Conservation (phyloP, 345 rosid genomes). For the Salix viminalis region DNA sequence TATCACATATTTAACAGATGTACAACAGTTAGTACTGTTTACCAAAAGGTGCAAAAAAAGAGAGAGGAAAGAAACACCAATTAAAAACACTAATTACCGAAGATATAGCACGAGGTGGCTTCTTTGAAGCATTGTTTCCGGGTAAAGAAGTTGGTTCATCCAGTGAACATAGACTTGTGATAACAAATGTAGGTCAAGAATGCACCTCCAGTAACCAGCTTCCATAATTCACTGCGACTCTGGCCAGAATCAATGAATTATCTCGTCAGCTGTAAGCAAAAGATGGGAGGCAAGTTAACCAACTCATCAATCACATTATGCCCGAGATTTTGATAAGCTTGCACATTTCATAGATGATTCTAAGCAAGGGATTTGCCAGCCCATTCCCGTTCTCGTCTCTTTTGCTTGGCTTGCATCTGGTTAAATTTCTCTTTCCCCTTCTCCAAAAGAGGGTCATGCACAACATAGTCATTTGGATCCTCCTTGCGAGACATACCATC, state of each 20-base stretch:
- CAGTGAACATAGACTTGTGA: neutral
- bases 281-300: neutral
- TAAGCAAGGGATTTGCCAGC: constrained; percentile 85
- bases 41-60: neutral
- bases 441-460: constrained; percentile 87
- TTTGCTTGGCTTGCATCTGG: constrained; percentile 84
- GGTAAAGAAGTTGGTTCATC: neutral
- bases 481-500: constrained; percentile 74
- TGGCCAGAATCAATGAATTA: neutral
- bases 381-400: constrained; percentile 81
- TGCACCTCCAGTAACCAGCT: neutral
- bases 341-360: neutral
- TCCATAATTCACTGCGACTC: neutral
- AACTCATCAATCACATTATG: constrained; percentile 6
- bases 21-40: neutral
- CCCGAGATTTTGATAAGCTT: neutral
- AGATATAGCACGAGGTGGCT: neutral
- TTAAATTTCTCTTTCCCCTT: constrained; percentile 97
- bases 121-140: neutral
- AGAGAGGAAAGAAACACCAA: neutral
- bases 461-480: constrained; percentile 78
- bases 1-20: neutral
- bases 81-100: neutral
- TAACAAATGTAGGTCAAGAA: neutral
- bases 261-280: neutral